These are phyloP conservation scores for Heterobasidion irregulare DNA, from an alignment of 1,284 basidiomycete genomes.

Conservation along the genomic window DNA sequence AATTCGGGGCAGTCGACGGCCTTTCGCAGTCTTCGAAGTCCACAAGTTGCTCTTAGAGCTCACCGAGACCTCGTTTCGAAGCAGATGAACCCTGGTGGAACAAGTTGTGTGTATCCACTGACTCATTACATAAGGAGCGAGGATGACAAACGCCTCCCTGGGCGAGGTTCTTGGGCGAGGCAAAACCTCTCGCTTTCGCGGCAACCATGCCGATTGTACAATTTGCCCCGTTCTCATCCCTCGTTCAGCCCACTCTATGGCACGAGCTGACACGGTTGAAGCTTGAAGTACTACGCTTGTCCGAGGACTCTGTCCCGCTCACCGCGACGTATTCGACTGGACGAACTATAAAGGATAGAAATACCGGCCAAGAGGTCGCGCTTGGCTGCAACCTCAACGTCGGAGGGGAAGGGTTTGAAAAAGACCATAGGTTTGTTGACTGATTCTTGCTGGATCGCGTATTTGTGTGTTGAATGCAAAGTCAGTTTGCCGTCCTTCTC, in stretches of 20 bases:
- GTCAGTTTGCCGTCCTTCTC: constrained; percentile 33
- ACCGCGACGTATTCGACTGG: constrained; percentile 67
- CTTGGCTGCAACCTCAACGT: constrained; percentile 54
- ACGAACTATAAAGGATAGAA: constrained; percentile 65
- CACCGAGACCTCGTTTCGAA: too few species aligned
- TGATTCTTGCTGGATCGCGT: background rate
- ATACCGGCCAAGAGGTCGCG: constrained; percentile 56
- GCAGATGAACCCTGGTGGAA: too few species aligned
- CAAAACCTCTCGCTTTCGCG: background rate
- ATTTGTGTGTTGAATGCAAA: background rate
- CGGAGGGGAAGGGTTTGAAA: constrained; percentile 50
- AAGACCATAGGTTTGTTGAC: constrained; percentile 20
- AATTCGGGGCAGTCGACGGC: too few species aligned
- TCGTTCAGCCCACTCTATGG: constrained; percentile 91
- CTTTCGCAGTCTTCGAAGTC: too few species aligned
- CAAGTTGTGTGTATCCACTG: too few species aligned
- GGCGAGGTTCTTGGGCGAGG: too few species aligned
- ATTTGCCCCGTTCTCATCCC: constrained; percentile 82
- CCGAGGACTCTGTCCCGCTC: constrained; percentile 64
- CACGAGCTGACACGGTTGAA: constrained; percentile 84
- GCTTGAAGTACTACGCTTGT: constrained; percentile 84
- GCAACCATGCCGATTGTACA: constrained; percentile 56
- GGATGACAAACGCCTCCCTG: too few species aligned
- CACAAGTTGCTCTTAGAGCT: too few species aligned
- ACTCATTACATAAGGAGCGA: too few species aligned